Evolutionary conservation across 164 flowering plant species (phyloP), one percentile per base, ranked within the genome.

Genomic region (Litsea cubeba): DNA sequence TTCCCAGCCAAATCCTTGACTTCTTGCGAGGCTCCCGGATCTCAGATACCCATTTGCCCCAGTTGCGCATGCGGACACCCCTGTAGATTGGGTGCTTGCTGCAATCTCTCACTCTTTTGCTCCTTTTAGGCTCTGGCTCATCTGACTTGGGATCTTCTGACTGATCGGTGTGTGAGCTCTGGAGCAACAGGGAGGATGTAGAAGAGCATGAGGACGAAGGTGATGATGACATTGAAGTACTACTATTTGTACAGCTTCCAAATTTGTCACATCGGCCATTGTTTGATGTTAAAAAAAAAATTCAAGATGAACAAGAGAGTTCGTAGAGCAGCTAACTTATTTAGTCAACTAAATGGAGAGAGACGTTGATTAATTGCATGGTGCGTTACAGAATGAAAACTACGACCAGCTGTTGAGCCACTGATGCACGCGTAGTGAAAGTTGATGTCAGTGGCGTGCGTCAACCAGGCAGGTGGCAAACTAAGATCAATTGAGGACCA

Each of bases 11-110:
- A 71, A 93, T 93, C 24, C 97, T 86, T 1, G 96, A 87, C 73
- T 93, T 93, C 85, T 93, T 91, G 5, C 92, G 78, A 0, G 97
- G 97, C 74, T 93, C 86, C 2, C 97, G 89, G 24, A 93, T 90
- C 78, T 93, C 97, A 1, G 97, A 93, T n/a, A 93, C 97, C 94
- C 94, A 93, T 79, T 90, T 93, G 12, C 97, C 97, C 97, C 97
- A 93, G 57, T 79, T 87, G 5, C 97, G 76, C 94, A 84, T 91
- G 20, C 97, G 82, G 0, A 93, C 97, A 0, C 97, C 97, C 65
- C 88, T 80, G 84, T 88, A 93, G 0, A 83, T 81, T 3, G 94
- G 91, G 79, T 91, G 92, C 28, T 78, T 84, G 80, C 73, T 78
- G 70, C 81, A 62, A 28, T 81, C 85, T 40, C 87, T 64, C 26